phyloP scores from a whole-genome alignment of 768 basidiomycete species.

The Termitomyces sp. region DNA sequence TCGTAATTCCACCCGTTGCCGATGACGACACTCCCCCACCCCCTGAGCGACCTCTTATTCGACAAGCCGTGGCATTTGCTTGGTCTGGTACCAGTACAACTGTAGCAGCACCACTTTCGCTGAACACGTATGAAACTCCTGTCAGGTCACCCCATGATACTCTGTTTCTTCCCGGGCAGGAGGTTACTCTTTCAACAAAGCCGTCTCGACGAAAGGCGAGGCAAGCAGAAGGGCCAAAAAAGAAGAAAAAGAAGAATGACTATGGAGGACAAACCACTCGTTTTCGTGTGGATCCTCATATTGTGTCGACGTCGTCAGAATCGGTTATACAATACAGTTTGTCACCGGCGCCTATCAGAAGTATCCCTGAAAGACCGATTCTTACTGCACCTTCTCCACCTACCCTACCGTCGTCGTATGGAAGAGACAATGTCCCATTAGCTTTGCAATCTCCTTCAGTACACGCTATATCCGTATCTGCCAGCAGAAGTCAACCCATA shows the following conservation, averaged over 20 bases:
- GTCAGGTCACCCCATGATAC: slow-evolving; percentile 16
- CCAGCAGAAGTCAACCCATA: not conserved
- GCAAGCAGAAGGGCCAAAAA: slow-evolving; percentile 26
- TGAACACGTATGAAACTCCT: slow-evolving; percentile 40
- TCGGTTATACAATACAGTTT: not conserved
- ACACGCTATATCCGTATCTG: not conserved
- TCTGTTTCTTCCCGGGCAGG: slow-evolving; percentile 56
- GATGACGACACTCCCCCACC: slow-evolving; percentile 49
- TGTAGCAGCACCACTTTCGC: slow-evolving; percentile 22
- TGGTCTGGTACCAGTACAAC: slow-evolving; percentile 24
- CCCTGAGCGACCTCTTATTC: slow-evolving; percentile 46
- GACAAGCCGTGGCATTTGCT: slow-evolving; percentile 56
- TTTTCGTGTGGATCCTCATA: slow-evolving; percentile 44
- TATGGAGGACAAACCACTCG: slow-evolving; percentile 45
- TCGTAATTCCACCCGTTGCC: slow-evolving; percentile 33
- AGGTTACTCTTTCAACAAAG: slow-evolving; percentile 19
- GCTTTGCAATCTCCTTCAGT: not conserved
- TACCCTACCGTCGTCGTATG: not conserved
- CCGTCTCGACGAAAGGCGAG: slow-evolving; percentile 10
- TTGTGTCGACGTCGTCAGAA: not conserved
- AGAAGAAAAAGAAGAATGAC: slow-evolving; percentile 27
- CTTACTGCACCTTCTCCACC: slow-evolving; percentile 5
- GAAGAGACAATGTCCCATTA: not conserved
- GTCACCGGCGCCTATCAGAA: slow-evolving; percentile 12
- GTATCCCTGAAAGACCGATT: slow-evolving; percentile 12